Evolutionary conservation across 108 stramenopile genomes (phyloP), one percentile per base, ranked within the genome.

Genomic region (Stephanodiscus minutulus): DNA sequence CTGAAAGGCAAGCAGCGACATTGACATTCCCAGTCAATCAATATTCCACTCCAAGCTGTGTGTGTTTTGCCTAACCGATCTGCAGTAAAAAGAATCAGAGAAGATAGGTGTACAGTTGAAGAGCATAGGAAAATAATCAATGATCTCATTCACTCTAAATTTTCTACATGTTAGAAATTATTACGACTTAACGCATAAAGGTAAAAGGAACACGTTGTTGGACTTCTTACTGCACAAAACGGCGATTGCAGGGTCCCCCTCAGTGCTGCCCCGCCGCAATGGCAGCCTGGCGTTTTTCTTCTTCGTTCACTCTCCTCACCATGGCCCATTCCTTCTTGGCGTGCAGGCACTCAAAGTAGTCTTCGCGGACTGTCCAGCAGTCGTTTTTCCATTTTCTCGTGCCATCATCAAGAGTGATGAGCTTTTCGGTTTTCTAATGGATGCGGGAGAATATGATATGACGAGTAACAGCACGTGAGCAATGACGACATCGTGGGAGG

Each of bases 291-390:
- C 81, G 72, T 55, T 86, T 72, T 53, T 87, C 67, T 65, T 92
- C 87, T 44, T 76, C 86, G 15, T 61, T 67, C n/a, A 90, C 86
- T n/a, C 64, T 37, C 54, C 68, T 60, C n/a, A 87, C 71, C 46
- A 85, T 82, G 2, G 71, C 78, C 76, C 87, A 82, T 70, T 91
- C 91, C 76, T 92, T 92, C 70, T 85, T 83, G 56, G 82, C 83
- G 62, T 95, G 93, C n/a, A 95, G 70, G 70, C 93, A 95, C 76
- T 95, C 93, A 74, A 95, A 88, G 68, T 95, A 95, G 77, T 95
- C 93, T 56, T 91, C 87, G 35, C 87, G 82, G 39, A 77, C 53
- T 46, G 66, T 47, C 63, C 61, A 77, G 79, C 89, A 88, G 54
- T 77, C 49, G 31, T 77, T 77, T 53, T 77, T 77, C 76, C 68